A percentile compares a stretch with the other conserved stretches of the same genome.
phyloP scores from a whole-genome alignment of 1,284 basidiomycete species.

The Rhodotorula sp. region DNA sequence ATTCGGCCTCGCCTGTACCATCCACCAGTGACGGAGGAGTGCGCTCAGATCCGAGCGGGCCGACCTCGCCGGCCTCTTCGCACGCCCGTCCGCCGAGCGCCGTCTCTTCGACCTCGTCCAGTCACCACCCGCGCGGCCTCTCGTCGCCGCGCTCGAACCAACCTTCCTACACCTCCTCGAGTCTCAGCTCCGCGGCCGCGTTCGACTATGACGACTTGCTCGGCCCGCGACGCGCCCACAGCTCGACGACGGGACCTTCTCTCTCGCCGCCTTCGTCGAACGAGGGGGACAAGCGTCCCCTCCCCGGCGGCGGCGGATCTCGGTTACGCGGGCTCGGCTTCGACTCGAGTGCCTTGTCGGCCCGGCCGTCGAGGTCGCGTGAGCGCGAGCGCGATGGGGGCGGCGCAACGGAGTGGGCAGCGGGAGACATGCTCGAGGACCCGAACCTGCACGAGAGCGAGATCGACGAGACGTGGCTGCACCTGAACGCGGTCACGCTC shows the following conservation, averaged over 20 bases:
- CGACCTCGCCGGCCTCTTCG: background rate
- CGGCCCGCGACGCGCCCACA: constrained; percentile 9
- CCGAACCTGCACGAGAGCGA: background rate
- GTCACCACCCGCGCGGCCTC: background rate
- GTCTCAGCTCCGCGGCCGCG: constrained; percentile 7
- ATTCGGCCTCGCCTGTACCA: background rate
- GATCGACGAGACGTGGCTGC: constrained; percentile 8
- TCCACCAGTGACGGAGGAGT: background rate
- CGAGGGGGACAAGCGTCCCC: constrained; percentile 14
- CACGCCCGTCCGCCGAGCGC: constrained; percentile 20
- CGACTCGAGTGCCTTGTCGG: background rate
- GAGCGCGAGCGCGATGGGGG: background rate
- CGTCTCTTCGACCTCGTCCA: constrained; percentile 5
- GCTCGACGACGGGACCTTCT: background rate
- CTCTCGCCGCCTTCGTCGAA: constrained; percentile 9
- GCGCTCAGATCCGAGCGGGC: background rate
- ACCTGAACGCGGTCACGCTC: background rate
- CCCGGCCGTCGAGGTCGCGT: background rate
- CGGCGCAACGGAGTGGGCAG: background rate
- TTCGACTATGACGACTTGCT: constrained; percentile 31
- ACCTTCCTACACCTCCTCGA: background rate
- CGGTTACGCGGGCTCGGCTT: constrained; percentile 8
- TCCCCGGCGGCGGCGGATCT: background rate
- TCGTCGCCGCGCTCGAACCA: constrained; percentile 4
- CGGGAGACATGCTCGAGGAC: background rate